A percentile compares a stretch with the other conserved stretches of the same genome.
phyloP scores from a whole-genome alignment of 352 stramenopile species.

The Phytophthora sansomeana region DNA sequence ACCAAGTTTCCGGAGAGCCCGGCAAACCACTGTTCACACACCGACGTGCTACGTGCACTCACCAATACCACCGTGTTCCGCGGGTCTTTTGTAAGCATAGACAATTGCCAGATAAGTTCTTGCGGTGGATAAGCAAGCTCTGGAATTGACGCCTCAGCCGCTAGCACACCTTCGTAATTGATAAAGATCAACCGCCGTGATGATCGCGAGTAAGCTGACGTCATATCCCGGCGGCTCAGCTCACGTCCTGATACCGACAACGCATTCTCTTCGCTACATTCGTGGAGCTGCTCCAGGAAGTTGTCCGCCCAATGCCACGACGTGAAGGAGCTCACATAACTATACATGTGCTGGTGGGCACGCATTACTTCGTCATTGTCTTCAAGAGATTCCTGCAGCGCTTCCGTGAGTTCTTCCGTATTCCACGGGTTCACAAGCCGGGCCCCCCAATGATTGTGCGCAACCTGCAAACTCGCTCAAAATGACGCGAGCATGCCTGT shows the following conservation, averaged over 20 bases:
- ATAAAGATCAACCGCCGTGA: slow-evolving; percentile 82
- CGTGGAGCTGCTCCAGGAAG: slow-evolving; percentile 81
- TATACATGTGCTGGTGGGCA: slow-evolving; percentile 85
- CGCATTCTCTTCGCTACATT: slow-evolving; percentile 80
- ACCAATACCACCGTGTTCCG: slow-evolving; percentile 85
- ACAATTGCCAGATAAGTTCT: slow-evolving; percentile 86
- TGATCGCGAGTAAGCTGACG: slow-evolving; percentile 78
- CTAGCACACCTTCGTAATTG: slow-evolving; percentile 92
- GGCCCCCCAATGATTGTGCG: slow-evolving; percentile 86
- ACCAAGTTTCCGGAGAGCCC: slow-evolving; percentile 69
- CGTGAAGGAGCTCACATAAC: slow-evolving; percentile 83
- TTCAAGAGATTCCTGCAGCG: slow-evolving; percentile 60
- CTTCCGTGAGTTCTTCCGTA: slow-evolving; percentile 74
- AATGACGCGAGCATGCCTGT: slow-evolving; percentile 84
- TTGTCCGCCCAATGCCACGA: slow-evolving; percentile 80
- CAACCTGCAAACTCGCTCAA: slow-evolving; percentile 92
- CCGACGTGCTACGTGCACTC: slow-evolving; percentile 66
- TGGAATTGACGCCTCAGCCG: slow-evolving; percentile 83
- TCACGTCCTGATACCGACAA: slow-evolving; percentile 74
- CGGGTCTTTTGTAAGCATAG: slow-evolving; percentile 77
- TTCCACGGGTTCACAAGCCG: slow-evolving; percentile 91
- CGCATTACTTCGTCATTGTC: slow-evolving; percentile 76
- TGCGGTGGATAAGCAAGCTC: slow-evolving; percentile 88
- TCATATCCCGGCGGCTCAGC: slow-evolving; percentile 88
- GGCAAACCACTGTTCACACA: slow-evolving; percentile 86